These are phyloP conservation scores for Xylariaceae sp. DNA, from an alignment of 2,329 filamentous ascomycete genomes.

Conservation along the genomic window DNA sequence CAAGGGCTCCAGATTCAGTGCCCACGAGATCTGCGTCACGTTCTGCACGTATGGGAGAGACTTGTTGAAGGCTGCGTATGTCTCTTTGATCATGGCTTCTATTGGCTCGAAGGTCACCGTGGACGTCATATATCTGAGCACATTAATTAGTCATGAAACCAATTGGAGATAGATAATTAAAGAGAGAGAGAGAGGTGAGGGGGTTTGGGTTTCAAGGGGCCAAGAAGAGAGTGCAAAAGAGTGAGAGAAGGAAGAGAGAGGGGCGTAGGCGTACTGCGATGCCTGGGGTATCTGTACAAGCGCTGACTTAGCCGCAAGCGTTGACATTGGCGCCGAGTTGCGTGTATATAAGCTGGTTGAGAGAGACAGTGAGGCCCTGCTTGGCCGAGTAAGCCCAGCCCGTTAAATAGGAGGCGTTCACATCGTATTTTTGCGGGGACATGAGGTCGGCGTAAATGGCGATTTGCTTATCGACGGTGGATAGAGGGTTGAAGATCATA, in stretches of 20 bases:
- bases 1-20: constrained; percentile 14
- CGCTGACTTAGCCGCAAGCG: constrained; percentile 7
- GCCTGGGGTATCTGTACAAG: constrained; percentile 10
- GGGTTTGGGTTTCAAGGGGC: not conserved
- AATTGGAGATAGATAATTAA: not conserved
- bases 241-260: not conserved
- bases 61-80: constrained; percentile 11
- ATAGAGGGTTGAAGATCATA: constrained; percentile 3
- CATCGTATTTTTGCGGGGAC: constrained; percentile 12
- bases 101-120: constrained; percentile 14
- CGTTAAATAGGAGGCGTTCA: constrained; percentile 11
- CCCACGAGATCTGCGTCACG: constrained; percentile 13
- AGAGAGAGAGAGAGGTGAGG: not conserved
- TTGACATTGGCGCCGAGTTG: constrained; percentile 7
- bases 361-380: constrained; percentile 5
- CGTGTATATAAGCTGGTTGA: constrained; percentile 15
- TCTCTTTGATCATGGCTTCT: constrained; percentile 12
- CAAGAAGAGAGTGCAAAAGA: not conserved
- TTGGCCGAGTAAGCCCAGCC: constrained; percentile 6
- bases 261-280: constrained; percentile 8
- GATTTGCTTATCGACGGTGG: constrained; percentile 7
- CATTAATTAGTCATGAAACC: not conserved
- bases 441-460: constrained; percentile 12
- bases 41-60: constrained; percentile 4
- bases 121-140: constrained; percentile 9